phyloP scores from a whole-genome alignment of 352 stramenopile species.

The Phytophthora ramorum region DNA sequence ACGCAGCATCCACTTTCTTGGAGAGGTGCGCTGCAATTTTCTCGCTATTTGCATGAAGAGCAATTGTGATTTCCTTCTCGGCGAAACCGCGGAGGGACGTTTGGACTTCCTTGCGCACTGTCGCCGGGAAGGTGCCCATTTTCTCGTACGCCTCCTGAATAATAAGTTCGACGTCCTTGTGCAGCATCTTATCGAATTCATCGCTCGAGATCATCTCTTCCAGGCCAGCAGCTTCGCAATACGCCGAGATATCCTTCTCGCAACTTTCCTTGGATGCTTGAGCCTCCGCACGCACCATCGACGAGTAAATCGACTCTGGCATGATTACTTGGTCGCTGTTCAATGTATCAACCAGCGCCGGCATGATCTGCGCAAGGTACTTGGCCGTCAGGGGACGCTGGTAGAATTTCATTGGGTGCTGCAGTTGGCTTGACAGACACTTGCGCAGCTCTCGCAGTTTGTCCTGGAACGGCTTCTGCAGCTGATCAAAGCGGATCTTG shows the following conservation, averaged over 20 bases:
- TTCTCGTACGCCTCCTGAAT: constrained; percentile 61
- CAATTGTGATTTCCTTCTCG: constrained; percentile 74
- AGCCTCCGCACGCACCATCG: constrained; percentile 82
- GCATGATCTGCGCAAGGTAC: constrained; percentile 82
- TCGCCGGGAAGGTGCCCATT: constrained; percentile 52
- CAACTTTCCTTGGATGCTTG: constrained; percentile 66
- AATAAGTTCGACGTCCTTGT: constrained; percentile 60
- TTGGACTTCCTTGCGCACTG: constrained; percentile 74
- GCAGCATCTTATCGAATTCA: constrained; percentile 64
- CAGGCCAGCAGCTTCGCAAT: constrained; percentile 68
- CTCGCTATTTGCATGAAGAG: constrained; percentile 74
- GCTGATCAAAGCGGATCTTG: constrained; percentile 87
- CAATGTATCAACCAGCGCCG: constrained; percentile 74
- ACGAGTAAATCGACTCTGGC: constrained; percentile 90
- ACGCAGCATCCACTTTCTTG: constrained; percentile 61
- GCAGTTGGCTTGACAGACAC: constrained; percentile 71
- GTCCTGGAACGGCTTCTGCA: constrained; percentile 79
- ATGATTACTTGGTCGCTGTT: constrained; percentile 91
- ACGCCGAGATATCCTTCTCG: constrained; percentile 65
- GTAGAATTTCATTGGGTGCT: constrained; percentile 82
- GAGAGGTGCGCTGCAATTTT: constrained; percentile 61
- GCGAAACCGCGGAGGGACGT: constrained; percentile 55
- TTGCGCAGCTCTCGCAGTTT: constrained; percentile 81
- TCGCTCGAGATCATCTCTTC: constrained; percentile 69
- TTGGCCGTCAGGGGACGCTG: constrained; percentile 72